These are phyloP conservation scores for Pseudogymnoascus sp. DNA, from an alignment of 2,329 filamentous ascomycete species.

Conservation along the genomic window DNA sequence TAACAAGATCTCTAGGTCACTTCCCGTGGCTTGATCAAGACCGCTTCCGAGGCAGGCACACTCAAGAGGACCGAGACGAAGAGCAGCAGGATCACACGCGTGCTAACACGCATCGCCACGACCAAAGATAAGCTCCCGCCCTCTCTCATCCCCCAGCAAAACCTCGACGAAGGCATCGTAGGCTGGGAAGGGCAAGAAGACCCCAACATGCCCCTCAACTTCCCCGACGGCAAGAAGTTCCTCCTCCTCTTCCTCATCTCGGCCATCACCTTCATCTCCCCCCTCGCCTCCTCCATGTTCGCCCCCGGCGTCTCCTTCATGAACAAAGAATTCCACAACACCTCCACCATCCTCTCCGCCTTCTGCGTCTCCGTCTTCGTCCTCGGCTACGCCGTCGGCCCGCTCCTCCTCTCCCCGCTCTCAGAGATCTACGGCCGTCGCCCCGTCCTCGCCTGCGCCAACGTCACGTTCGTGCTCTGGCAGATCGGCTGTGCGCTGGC, in stretches of 20 bases:
- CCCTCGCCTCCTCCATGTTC: slow-evolving; percentile 35
- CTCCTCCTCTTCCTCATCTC: slow-evolving; percentile 24
- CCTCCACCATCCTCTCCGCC: slow-evolving; percentile 17
- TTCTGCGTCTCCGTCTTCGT: slow-evolving; percentile 41
- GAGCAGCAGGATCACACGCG: slow-evolving; percentile 14
- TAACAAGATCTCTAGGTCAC: neutral
- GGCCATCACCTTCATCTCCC: slow-evolving; percentile 28
- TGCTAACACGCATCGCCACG: slow-evolving; percentile 20
- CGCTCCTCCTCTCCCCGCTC: slow-evolving; percentile 47
- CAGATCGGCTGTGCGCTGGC: slow-evolving; percentile 57
- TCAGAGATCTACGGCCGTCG: slow-evolving; percentile 58
- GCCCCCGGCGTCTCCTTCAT: slow-evolving; percentile 31
- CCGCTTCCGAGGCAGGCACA: slow-evolving; percentile 17
- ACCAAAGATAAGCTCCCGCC: slow-evolving; percentile 20
- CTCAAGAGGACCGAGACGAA: slow-evolving; percentile 13
- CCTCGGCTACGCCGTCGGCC: slow-evolving; percentile 49
- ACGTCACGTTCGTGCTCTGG: slow-evolving; percentile 52
- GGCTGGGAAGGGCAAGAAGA: slow-evolving; percentile 53
- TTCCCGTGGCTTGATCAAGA: slow-evolving; percentile 12
- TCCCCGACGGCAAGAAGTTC: slow-evolving; percentile 23
- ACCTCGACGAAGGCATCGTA: slow-evolving; percentile 45
- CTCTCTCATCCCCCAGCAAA: slow-evolving; percentile 33
- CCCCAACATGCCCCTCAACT: slow-evolving; percentile 50
- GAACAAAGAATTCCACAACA: slow-evolving; percentile 20
- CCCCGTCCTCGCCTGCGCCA: slow-evolving; percentile 46